Conservation (phyloP, 225 moss, liverwort and hornwort species). For the Takakia lepidozioides region DNA sequence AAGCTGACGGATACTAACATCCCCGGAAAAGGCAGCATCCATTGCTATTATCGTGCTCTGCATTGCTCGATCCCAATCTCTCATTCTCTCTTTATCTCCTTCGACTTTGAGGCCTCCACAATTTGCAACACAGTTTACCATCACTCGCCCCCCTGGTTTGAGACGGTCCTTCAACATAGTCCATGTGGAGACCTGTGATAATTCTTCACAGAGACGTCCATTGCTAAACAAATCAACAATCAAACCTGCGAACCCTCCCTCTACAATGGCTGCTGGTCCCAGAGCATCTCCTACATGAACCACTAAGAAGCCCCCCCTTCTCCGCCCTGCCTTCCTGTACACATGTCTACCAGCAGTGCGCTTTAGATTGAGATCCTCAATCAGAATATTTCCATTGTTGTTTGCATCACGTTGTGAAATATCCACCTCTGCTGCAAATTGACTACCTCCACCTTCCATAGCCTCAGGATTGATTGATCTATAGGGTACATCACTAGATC, state of each 20-base stretch:
- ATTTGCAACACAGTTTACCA: slow-evolving; percentile 61
- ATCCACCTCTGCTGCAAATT: too few species aligned
- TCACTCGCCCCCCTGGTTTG: slow-evolving; percentile 28
- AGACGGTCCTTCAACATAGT: slow-evolving; percentile 26
- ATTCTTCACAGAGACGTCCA: slow-evolving; percentile 34
- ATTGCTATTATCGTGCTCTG: slow-evolving; percentile 30
- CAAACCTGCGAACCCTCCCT: slow-evolving; percentile 51
- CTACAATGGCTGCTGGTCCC: slow-evolving; percentile 13
- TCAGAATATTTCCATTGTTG: too few species aligned
- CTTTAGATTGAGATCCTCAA: too few species aligned
- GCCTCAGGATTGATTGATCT: too few species aligned
- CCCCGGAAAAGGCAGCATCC: slow-evolving; percentile 32
- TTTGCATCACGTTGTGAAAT: too few species aligned
- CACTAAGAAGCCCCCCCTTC: slow-evolving; percentile 19
- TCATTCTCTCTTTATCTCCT: slow-evolving; percentile 6
- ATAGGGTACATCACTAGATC: too few species aligned
- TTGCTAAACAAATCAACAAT: slow-evolving; percentile 52
- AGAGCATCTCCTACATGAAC: slow-evolving; percentile 54
- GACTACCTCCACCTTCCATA: too few species aligned
- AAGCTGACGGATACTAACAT: slow-evolving; percentile 32
- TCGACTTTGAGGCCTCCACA: slow-evolving; percentile 22
- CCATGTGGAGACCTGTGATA: slow-evolving; percentile 32
- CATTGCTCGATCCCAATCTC: slow-evolving; percentile 36
- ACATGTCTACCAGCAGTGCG: too few species aligned
- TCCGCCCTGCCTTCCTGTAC: neutral